Evolutionary conservation across 1,284 basidiomycete genomes (phyloP), one percentile per base, ranked within the genome.

Genomic region (Mycena citricolor): DNA sequence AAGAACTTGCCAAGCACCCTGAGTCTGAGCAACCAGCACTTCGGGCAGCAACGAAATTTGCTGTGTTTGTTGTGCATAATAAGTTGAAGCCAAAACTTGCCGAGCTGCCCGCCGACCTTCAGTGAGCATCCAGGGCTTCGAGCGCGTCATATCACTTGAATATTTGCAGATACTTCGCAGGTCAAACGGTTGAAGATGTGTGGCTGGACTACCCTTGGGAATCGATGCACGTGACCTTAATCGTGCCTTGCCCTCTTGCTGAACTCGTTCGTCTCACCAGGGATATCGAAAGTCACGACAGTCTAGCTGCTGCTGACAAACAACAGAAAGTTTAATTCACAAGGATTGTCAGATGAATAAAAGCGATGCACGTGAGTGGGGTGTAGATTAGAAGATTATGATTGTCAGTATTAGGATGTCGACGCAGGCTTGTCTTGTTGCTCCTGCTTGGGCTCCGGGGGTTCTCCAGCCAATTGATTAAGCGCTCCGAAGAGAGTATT

Each of bases 1-100:
- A 69, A 52, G 90, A 90, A 59, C 71, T 93, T 16, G 57, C 71
- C 29, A 66, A 61, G 3, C 73, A 85, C 47, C 78, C 84, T 5
- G 83, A 85, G 60, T 64, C 73, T 10, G 83, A 93, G 59, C 81
- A 88, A 44, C 83, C 83, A 22, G 76, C 75, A 3, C 68, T 86
- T 44, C 79, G 82, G 49, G 58, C 57, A 2, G 63, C 68, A 1
- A 93, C 94, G 31, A 75, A 87, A 63, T 90, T 97, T 51, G 92
- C 80, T 2, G 73, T 95, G 54, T 97, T 97, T 61, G 93, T 95
- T 28, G 94, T 97, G 13, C 93, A 97, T 69, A 95, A 97, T 74
- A 97, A 97, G 70, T 71, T 82, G 51, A 95, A 95, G 70, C 71
- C 75, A 32, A 97, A 97, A 69, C 64, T 83, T 31, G 91, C 81